phyloP scores from a whole-genome alignment of 345 rosid genomes.

The Rhodamnia rubescens region DNA sequence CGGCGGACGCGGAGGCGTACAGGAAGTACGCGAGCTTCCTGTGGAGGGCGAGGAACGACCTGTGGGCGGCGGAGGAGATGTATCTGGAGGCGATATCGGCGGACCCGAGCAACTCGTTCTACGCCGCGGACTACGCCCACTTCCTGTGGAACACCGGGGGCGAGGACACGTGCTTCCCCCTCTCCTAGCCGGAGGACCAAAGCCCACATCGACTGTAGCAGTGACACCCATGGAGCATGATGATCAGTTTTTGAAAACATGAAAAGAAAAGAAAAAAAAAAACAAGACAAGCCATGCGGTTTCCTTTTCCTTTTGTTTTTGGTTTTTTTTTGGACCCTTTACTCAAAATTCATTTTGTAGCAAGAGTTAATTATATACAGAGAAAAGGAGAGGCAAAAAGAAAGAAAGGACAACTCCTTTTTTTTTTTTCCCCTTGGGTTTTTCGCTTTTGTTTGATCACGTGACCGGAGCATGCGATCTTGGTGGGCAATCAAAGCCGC shows the following conservation, averaged over 20 bases:
- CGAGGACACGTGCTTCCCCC: conserved; percentile 89
- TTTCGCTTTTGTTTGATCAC: not conserved
- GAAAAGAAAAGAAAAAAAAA: no score
- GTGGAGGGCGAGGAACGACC: conserved; percentile 65
- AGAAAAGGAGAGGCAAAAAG: no score
- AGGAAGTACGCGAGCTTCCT: conserved; percentile 79
- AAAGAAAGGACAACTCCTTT: not conserved
- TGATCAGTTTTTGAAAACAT: not conserved
- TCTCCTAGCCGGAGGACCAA: not conserved
- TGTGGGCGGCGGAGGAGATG: conserved; percentile 95
- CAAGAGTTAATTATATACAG: not conserved
- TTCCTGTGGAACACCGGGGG: conserved; percentile 96
- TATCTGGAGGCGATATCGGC: conserved; percentile 76
- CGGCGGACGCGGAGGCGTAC: conserved; percentile 65
- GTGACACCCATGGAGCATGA: not conserved
- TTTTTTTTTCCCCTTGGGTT: not conserved
- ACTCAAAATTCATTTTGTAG: not conserved
- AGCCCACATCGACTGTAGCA: not conserved
- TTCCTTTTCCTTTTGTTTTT: not conserved
- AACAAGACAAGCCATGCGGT: not conserved
- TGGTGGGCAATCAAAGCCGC: not conserved
- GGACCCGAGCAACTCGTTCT: conserved; percentile 56
- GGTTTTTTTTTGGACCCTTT: not conserved
- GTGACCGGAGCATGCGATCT: not conserved
- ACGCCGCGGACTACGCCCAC: conserved; percentile 79